Percentiles rank a stretch among this genome's conserved stretches.
Conservation (phyloP, 495 filamentous ascomycete species). For the Aspergillus conjunctus region DNA sequence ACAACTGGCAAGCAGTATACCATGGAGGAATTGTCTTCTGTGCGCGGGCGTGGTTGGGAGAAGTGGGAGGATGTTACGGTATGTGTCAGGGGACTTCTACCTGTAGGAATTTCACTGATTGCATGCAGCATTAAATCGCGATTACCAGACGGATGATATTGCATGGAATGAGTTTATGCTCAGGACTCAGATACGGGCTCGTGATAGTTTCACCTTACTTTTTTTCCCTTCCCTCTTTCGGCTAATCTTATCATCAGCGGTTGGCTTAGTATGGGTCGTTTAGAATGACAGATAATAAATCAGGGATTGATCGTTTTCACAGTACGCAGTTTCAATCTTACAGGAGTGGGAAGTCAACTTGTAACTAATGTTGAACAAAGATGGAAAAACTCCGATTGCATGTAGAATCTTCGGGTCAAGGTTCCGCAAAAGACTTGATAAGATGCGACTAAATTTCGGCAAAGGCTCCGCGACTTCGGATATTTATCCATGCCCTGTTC, state of each 20-base stretch:
- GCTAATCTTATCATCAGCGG: not conserved
- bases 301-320: not conserved
- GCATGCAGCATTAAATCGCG: conserved; percentile 11
- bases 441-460: conserved; percentile 13
- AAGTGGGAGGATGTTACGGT: conserved; percentile 66
- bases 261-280: not conserved
- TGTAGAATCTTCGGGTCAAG: conserved; percentile 4
- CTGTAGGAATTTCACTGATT: too few relatives aligned
- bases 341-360: too few relatives aligned
- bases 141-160: not conserved
- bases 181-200: not conserved
- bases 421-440: not conserved
- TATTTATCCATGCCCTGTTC: conserved; percentile 22
- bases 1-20: conserved; percentile 93
- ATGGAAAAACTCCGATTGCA: not conserved
- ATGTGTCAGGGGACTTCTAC: conserved; percentile 21
- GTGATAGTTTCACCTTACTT: not conserved
- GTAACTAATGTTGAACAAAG: not conserved
- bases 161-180: conserved; percentile 3
- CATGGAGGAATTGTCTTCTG: conserved; percentile 78
- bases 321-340: too few relatives aligned
- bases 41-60: conserved; percentile 92
- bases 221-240: conserved; percentile 5
- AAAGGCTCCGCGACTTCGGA: conserved; percentile 19
- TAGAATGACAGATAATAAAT: not conserved